Base-by-base conservation (phyloP, 768 basidiomycete species). In the Dentipellis fragilis region DNA sequence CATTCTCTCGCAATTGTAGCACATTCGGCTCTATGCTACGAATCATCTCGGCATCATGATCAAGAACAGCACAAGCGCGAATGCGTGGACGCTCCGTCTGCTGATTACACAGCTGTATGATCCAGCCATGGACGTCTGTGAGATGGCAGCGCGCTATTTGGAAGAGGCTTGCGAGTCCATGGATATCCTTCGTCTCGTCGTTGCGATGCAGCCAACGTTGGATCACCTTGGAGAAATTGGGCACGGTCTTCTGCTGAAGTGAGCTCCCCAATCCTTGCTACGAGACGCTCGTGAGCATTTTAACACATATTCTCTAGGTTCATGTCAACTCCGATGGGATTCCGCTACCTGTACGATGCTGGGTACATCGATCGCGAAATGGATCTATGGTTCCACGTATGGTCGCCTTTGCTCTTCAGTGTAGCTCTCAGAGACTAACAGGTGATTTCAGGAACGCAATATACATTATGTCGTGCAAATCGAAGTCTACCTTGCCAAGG, bases 91-190 rank as follows among this genome's bases (percentile, higher is more conserved):
- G 12, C 74, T 98, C 45, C 83, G 89, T 7, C 79, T 98, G 10
- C 83, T 99, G 36, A 77, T 98, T 17, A 98, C 95, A 0, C 96
- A 99, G 68, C 74, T 98, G 10, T 99, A 98, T 67, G 96, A 99
- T 64, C 89, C 93, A 6, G 81, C 87, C 0, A 75, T 85, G 17
- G 91, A 94, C 67, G 93, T 99, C 1, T 89, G 90, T 65, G 87
- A 93, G 71, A 75, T 90, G 58, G 93, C 96, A 7, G 89, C 96
- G 16, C 83, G 84, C 57, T 89, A 86, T 64, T 77, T 99, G 6
- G 87, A 96, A 66, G 89, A 90, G 62, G 91, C 86, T 1, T 98
- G 95, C 63, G 87, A 93, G 63, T 78, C 83, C 10, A 80, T 84
- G 61, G 87, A 89, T 40, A 81, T 88, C 19, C 75, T 99, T 23